Base-by-base conservation (phyloP, 495 filamentous ascomycete species). In the Pyronema domesticum region DNA sequence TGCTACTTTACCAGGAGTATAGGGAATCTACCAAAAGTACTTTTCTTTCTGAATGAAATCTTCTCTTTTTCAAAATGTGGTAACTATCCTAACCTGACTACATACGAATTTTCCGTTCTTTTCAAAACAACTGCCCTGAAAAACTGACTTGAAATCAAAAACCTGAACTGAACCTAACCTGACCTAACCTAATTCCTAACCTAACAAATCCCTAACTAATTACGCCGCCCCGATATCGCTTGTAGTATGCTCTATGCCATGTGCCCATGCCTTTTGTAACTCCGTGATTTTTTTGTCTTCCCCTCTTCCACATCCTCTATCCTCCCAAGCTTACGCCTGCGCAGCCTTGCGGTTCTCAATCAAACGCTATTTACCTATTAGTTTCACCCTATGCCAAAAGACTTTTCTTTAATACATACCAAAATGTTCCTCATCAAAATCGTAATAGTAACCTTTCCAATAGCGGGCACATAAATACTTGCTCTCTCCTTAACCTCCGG, bases 401-500 rank as follows among this genome's bases (percentile, higher is more conserved):
- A 36, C 13, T 34, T 10, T 1, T 23, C 11, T 30, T 30, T 5
- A 30, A 30, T 5, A 50, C 47, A 7, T 17, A 50, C 47, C 47
- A 50, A 36, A 36, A 50, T 50, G 67, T 98, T 98, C 51, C 91
- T 72, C 58, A 95, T 72, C 55, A 98, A 69, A 13, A 96, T 80
- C 9, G 89, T 82, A 66, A 96, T 95, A 0, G 91, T 98, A 23
- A 98, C 91, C 71, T 95, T 98, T 51, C 91, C 91, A 62, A 93
- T 93, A 2, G 88, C 89, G 6, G 91, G 91, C 6, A 96, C 88
- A 57, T 93, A 98, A 61, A 98, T 89, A n/a, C 85, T 85, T 1
- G 91, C 91, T 70, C 85, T 89, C 63, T 93, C 83, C 70, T 91
- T 94, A 45, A 98, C 78, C 51, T 82, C 82, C 0, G 79, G 77